Base-by-base conservation (phyloP, 176 grass and related monocot species). In the Oryza coarctata region DNA sequence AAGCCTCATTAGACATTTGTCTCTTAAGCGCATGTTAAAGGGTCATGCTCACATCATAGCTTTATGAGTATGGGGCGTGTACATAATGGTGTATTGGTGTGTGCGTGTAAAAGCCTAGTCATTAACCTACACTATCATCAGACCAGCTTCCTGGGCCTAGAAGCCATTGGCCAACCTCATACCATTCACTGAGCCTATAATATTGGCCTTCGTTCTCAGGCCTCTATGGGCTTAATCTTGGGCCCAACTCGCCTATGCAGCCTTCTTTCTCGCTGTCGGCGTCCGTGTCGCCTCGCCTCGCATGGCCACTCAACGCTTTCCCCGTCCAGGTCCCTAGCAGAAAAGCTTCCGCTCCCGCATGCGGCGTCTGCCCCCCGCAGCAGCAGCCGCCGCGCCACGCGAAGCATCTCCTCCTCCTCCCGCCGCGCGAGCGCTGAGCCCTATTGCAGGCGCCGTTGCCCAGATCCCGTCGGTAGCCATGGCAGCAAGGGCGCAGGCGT, bases 401-500 rank as follows among this genome's bases (percentile, higher is more conserved):
- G n/a, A 25, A 60, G 55, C 27, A 73, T 63, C 80, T 29, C 49
- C 70, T 32, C 47, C 76, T 76, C 65, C 73, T 63, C 33, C 57
- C 70, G 3, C 73, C 6, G 60, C 12, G 43, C 73, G 28, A 73
- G 73, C 43, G 5, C 44, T 2, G 26, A 73, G 58, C 57, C 83
- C 79, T 52, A 67, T 73, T 60, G 22, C 65, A 23, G 35, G 27
- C 34, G 38, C 69, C 36, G 4, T 0, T 3, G 39, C 71, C 33
- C 75, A 91, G 81, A 86, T 84, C 75, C 33, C 71, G 17, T 1
- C 81, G 34, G 17, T 75, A 17, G 12, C 76, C 71, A 81, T 87
- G 89, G 77, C 76, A 41, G 70, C 33, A 30, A 12, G 79, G 88
- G 5, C 88, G 14, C 89, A 94, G 74, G 52, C 92, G 67, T 91